A percentile compares a stretch with the other conserved stretches of the same genome.
Conservation (phyloP, 1,284 basidiomycete genomes). For the Athelia sp. region DNA sequence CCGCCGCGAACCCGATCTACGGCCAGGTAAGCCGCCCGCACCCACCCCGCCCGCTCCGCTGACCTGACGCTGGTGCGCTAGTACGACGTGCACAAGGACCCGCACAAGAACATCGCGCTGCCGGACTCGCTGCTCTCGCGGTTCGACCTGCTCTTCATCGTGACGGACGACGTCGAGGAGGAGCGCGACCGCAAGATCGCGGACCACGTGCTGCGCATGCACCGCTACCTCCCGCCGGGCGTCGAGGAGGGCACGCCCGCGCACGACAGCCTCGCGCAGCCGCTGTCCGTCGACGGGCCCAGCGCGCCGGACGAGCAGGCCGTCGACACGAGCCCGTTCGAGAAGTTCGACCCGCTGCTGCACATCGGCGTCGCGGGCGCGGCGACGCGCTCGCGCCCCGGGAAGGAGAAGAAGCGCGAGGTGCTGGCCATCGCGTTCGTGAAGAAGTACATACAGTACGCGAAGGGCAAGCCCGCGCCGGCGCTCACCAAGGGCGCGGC, state of each 20-base stretch:
- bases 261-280: conserved; percentile 85
- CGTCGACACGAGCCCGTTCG: conserved; percentile 79
- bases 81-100: conserved; percentile 99
- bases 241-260: conserved; percentile 92
- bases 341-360: conserved; percentile 95
- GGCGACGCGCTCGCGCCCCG: conserved; percentile 51
- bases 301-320: conserved; percentile 50
- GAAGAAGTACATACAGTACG: conserved; percentile 99
- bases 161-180: conserved; percentile 98
- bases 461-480: conserved; percentile 85
- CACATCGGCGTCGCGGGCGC: conserved; percentile 75
- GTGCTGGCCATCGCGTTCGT: conserved; percentile 92
- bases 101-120: conserved; percentile 97
- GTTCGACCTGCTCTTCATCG: conserved; percentile 98
- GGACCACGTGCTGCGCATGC: conserved; percentile 97
- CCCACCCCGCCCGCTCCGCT: too few relatives aligned
- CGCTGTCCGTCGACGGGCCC: conserved; percentile 79
- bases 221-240: conserved; percentile 94
- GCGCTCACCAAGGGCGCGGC: conserved; percentile 90
- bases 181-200: conserved; percentile 91
- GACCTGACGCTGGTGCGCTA: too few relatives aligned
- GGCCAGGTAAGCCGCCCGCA: too few relatives aligned
- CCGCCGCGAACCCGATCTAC: conserved; percentile 98
- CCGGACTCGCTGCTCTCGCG: conserved; percentile 98
- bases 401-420: conserved; percentile 69